Evolutionary conservation across 345 rosid genomes (phyloP).

Genomic region (Moricandia arvensis): DNA sequence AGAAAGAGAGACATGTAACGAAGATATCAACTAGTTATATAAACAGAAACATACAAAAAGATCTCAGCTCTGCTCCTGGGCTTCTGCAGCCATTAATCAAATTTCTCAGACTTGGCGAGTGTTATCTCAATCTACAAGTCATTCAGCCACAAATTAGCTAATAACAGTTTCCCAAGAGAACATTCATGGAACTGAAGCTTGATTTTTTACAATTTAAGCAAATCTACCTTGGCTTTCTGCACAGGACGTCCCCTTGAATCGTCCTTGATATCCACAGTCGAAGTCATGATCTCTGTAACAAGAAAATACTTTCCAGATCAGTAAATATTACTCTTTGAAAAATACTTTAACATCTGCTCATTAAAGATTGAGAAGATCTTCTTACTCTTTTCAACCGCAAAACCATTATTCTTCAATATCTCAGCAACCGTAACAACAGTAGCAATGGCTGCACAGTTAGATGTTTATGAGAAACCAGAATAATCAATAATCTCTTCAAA

Average conservation of each 20-base stretch:
- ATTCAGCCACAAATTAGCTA: background rate
- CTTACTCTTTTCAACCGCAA: slow-evolving; percentile 88
- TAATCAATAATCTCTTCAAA: background rate
- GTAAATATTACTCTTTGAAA: background rate
- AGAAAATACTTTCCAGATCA: background rate
- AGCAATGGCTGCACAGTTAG: slow-evolving; percentile 71
- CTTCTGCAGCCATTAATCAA: slow-evolving; percentile 77
- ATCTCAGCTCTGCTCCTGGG: slow-evolving; percentile 50
- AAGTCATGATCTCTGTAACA: slow-evolving; percentile 68
- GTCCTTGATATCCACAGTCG: slow-evolving; percentile 88
- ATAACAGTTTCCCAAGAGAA: background rate
- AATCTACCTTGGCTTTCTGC: slow-evolving; percentile 77
- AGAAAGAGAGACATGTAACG: background rate
- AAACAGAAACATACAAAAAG: background rate
- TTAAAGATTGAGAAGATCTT: background rate
- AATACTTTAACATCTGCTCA: background rate
- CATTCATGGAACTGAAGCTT: background rate
- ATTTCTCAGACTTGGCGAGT: slow-evolving; percentile 74
- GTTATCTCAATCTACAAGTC: slow-evolving; percentile 71
- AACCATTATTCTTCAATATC: slow-evolving; percentile 86
- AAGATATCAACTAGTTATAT: background rate
- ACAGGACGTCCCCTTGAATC: slow-evolving; percentile 73
- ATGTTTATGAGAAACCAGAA: slow-evolving; percentile 3
- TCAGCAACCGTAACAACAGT: slow-evolving; percentile 87
- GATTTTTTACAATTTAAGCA: background rate